Evolutionary conservation across 495 filamentous ascomycete genomes (phyloP).

Genomic region (Pyrenula massariospora): DNA sequence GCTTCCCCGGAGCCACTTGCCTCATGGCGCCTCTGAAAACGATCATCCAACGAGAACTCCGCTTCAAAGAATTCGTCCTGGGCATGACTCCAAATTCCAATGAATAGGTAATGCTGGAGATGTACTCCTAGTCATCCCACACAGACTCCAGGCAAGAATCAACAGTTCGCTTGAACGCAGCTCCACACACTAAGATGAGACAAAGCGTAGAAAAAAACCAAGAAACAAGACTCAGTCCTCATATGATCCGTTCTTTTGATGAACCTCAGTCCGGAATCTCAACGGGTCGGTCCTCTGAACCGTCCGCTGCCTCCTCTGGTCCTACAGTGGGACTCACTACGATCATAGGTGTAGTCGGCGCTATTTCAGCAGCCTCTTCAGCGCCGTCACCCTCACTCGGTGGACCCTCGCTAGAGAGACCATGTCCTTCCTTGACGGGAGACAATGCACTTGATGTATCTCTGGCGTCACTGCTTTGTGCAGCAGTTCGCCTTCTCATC

Average conservation of each 20-base stretch:
- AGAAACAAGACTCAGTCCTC: not conserved
- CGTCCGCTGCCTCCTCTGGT: constrained; percentile 8
- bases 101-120: not conserved
- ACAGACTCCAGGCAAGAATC: not conserved
- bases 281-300: constrained; percentile 16
- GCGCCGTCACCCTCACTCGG: constrained; percentile 13
- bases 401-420: constrained; percentile 7
- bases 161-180: not conserved
- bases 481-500: constrained; percentile 41
- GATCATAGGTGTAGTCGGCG: constrained; percentile 21
- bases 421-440: not conserved
- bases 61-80: no score
- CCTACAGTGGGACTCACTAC: constrained; percentile 21
- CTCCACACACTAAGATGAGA: not conserved
- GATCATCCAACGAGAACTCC: no score
- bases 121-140: not conserved
- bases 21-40: no score
- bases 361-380: constrained; percentile 7
- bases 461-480: constrained; percentile 6
- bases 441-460: not conserved
- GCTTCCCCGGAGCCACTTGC: no score
- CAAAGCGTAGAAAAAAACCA: not conserved
- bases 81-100: not conserved
- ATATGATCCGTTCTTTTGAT: not conserved
- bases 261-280: constrained; percentile 20